Conservation (phyloP, 2,329 filamentous ascomycete genomes). For the Apiospora pterosperma region DNA sequence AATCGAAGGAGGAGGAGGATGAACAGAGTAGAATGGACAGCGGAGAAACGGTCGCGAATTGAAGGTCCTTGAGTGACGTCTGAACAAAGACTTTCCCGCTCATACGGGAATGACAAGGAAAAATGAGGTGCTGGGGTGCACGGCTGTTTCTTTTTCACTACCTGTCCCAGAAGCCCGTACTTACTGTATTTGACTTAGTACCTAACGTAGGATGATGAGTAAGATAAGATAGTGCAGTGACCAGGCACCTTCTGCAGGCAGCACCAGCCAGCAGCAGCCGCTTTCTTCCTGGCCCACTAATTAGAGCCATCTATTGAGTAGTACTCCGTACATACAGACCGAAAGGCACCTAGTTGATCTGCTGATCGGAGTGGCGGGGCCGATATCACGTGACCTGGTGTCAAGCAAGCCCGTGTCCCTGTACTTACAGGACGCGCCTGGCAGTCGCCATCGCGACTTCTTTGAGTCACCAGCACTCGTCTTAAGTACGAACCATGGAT, state of each 20-base stretch:
- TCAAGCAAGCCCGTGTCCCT: background rate
- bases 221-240: too few relatives aligned
- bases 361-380: background rate
- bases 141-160: too few relatives aligned
- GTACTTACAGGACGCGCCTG: background rate
- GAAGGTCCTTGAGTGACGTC: constrained; percentile 2
- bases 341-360: background rate
- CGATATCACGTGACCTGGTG: background rate
- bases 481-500: constrained; percentile 36
- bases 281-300: too few relatives aligned
- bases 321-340: too few relatives aligned
- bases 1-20: background rate
- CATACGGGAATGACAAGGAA: background rate
- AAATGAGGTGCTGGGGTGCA: background rate
- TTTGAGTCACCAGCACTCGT: too few relatives aligned
- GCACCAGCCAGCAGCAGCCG: too few relatives aligned
- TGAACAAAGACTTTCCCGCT: background rate
- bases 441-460: background rate
- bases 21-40: background rate
- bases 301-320: too few relatives aligned
- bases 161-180: too few relatives aligned
- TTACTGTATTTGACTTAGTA: too few relatives aligned
- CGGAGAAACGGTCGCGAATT: background rate
- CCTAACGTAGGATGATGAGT: too few relatives aligned
- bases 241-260: too few relatives aligned